A percentile compares a stretch with the other conserved stretches of the same genome.
Evolutionary conservation across 768 basidiomycete genomes (phyloP).

Genomic region (Lactifluus subvellereus): DNA sequence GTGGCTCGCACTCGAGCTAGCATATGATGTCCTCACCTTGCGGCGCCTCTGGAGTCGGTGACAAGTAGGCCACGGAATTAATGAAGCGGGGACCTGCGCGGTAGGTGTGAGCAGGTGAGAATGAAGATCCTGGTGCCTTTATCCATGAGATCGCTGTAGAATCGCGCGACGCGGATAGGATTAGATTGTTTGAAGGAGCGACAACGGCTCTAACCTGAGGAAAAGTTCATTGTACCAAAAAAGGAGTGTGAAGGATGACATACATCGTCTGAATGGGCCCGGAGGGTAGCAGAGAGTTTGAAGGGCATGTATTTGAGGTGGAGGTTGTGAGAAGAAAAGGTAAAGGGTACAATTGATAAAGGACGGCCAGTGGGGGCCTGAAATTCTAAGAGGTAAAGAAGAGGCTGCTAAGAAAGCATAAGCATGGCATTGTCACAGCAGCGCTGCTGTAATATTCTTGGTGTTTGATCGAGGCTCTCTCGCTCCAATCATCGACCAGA

Average conservation of each 20-base stretch:
- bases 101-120: conserved; percentile 49
- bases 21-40: conserved; percentile 45
- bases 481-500: not conserved
- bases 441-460: not conserved
- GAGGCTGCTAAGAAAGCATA: not conserved
- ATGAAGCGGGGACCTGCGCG: conserved; percentile 68
- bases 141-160: conserved; percentile 85
- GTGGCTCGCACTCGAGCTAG: not conserved
- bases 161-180: conserved; percentile 91
- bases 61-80: conserved; percentile 75
- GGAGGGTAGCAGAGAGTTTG: conserved; percentile 69
- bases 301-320: conserved; percentile 47
- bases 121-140: conserved; percentile 44
- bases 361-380: not conserved
- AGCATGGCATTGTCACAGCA: not conserved
- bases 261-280: conserved; percentile 70
- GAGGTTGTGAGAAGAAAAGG: conserved; percentile 16
- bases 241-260: conserved; percentile 29
- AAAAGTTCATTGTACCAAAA: conserved; percentile 27
- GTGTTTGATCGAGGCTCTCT: not conserved
- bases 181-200: conserved; percentile 66
- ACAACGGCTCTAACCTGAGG: conserved; percentile 77
- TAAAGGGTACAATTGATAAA: conserved; percentile 12
- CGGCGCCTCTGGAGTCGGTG: conserved; percentile 51
- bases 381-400: conserved; percentile 10